Evolutionary conservation across 129 eudicot species (phyloP).

Genomic region (Flaveria sonorensis): DNA sequence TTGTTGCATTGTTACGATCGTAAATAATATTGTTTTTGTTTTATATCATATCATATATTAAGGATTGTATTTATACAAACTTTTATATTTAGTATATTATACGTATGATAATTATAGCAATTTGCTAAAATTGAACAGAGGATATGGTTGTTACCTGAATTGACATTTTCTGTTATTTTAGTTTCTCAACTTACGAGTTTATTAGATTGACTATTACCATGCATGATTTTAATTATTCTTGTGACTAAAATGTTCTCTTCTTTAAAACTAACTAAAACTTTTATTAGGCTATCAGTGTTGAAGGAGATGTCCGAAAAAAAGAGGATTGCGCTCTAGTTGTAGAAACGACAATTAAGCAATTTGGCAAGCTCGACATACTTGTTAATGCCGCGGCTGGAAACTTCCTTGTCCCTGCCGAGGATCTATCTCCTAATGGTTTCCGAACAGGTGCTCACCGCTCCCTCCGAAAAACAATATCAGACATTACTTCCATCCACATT

Average conservation of each 20-base stretch:
- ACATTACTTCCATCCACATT: too few species aligned
- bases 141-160: too few species aligned
- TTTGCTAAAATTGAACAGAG: too few species aligned
- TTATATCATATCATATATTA: too few species aligned
- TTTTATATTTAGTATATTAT: too few species aligned
- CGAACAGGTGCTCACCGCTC: conserved; percentile 35
- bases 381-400: conserved; percentile 62
- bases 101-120: too few species aligned
- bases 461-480: neutral
- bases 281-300: conserved; percentile 47
- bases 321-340: conserved; percentile 43
- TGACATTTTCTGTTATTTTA: too few species aligned
- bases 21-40: too few species aligned
- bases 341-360: conserved; percentile 45
- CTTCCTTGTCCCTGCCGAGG: conserved; percentile 52
- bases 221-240: neutral
- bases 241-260: neutral
- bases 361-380: conserved; percentile 55
- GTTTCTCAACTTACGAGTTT: too few species aligned
- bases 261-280: neutral
- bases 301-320: conserved; percentile 55
- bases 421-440: conserved; percentile 51
- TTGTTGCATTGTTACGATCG: too few species aligned
- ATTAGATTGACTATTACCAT: too few species aligned
- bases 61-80: too few species aligned